Evolutionary conservation across 2,329 filamentous ascomycete species (phyloP).

Genomic region (Neonectria coccinea): DNA sequence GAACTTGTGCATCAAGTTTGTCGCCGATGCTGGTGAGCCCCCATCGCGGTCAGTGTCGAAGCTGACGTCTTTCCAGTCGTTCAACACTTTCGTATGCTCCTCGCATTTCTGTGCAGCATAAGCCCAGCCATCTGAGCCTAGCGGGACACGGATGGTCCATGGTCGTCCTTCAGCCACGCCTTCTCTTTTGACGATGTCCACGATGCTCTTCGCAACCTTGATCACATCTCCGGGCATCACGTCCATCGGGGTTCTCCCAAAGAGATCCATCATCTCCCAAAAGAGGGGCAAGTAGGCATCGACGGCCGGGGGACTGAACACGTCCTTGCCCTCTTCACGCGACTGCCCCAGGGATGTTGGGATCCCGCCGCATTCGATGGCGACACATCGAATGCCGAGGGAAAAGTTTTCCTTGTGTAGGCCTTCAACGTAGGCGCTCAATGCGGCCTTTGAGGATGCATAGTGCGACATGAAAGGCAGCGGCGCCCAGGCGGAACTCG

Average conservation of each 20-base stretch:
- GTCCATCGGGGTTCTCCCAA: background rate
- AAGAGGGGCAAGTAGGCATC: slow-evolving; percentile 16
- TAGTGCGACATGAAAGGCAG: slow-evolving; percentile 50
- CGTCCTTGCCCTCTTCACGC: slow-evolving; percentile 28
- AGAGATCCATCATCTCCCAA: slow-evolving; percentile 11
- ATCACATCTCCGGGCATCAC: slow-evolving; percentile 13
- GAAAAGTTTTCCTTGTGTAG: slow-evolving; percentile 47
- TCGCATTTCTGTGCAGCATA: slow-evolving; percentile 13
- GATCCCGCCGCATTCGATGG: slow-evolving; percentile 51
- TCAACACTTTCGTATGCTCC: slow-evolving; percentile 7
- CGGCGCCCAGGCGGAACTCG: slow-evolving; percentile 43
- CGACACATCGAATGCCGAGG: slow-evolving; percentile 47
- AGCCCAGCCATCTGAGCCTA: slow-evolving; percentile 22
- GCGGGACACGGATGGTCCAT: slow-evolving; percentile 14
- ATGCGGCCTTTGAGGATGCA: slow-evolving; percentile 46
- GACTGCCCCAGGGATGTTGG: slow-evolving; percentile 46
- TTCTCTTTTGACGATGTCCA: slow-evolving; percentile 40
- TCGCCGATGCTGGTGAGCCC: background rate
- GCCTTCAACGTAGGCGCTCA: slow-evolving; percentile 45
- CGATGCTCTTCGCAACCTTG: slow-evolving; percentile 12
- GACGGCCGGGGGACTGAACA: background rate
- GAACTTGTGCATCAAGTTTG: slow-evolving; percentile 8
- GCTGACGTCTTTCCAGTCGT: slow-evolving; percentile 11
- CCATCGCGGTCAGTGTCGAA: slow-evolving; percentile 15
- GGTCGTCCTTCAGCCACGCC: slow-evolving; percentile 36